Evolutionary conservation across 1,139 yeast species (phyloP), one percentile per base, ranked within the genome.

Genomic region (Geotrichum histeridarum): DNA sequence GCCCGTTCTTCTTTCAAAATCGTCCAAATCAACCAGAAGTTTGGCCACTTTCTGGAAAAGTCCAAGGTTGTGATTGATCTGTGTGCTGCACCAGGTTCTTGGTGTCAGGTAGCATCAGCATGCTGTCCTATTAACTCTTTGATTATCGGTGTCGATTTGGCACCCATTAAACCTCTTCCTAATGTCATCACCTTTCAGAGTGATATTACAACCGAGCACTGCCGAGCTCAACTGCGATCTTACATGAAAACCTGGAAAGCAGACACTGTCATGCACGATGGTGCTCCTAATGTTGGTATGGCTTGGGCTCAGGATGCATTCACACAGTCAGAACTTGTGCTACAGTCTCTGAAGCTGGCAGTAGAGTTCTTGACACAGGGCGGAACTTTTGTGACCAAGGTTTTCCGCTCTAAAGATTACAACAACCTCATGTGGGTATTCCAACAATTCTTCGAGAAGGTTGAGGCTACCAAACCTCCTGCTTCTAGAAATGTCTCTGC

Each of bases 231-330:
- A 69, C 78, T 93, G 61, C 81, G 98, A 68, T 97, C 97, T 38
- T 93, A 91, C 69, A 84, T 94, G 86, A 93, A 93, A 71, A 91
- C 99, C 0, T 93, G 98, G 97, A 93, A 94, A 67, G 99, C 99
- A 1, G 98, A 94, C 67, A 88, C 96, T 0, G 98, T 93, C 27
- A 75, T 94, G 68, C 99, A 93, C 73, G 99, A 93, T 79, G 99
- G 99, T 83, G 99, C 99, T 31, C 99, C 99, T 31, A 94, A 93
- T 68, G 99, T 93, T 63, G 99, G 99, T 84, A 78, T 91, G 66
- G 96, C 96, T 27, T 94, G 99, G 99, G 93, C 88, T 33, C 99
- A 94, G 71, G 99, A 93, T 81, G 99, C 99, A 1, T 94, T 88
- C 73, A 89, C 98, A 1, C 99, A 93, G 74, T 89, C 97, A 18